A percentile compares a stretch with the other conserved stretches of the same genome.
Conservation (phyloP, 139 green algal genomes). For the Diplosphaera chodatii region DNA sequence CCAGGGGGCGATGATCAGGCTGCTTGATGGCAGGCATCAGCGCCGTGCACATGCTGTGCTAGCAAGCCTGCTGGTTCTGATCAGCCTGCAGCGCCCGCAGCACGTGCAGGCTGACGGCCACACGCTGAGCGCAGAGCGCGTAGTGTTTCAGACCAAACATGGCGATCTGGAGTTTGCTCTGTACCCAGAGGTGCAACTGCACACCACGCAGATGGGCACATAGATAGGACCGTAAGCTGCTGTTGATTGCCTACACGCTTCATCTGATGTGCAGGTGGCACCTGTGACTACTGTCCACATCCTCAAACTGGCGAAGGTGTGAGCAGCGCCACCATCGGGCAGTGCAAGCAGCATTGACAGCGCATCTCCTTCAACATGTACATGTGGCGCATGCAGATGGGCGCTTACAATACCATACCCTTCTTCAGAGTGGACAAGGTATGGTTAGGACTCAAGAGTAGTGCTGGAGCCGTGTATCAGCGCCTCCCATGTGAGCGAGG, state of each 20-base stretch:
- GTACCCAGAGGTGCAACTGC: constrained; percentile 25
- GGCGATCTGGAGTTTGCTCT: constrained; percentile 73
- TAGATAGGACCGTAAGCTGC: not conserved
- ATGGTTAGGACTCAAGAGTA: too few relatives aligned
- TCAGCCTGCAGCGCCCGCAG: not conserved
- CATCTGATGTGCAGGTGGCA: constrained; percentile 46
- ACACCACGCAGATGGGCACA: not conserved
- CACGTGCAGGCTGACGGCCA: not conserved
- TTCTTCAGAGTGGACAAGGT: constrained; percentile 77
- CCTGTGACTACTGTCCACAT: constrained; percentile 77
- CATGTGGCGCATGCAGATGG: constrained; percentile 25
- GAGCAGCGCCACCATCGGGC: not conserved
- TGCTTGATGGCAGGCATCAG: too few relatives aligned
- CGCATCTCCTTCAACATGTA: not conserved
- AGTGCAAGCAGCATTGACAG: not conserved
- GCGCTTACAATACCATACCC: constrained; percentile 76
- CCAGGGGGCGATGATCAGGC: too few relatives aligned
- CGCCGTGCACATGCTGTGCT: not conserved
- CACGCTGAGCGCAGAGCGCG: constrained; percentile 17
- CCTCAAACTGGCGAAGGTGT: constrained; percentile 41
- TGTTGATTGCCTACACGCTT: not conserved
- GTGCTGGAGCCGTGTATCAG: too few relatives aligned
- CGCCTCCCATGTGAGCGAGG: too few relatives aligned
- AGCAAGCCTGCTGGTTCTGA: not conserved
- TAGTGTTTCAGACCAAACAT: constrained; percentile 54